A percentile compares a stretch with the other conserved stretches of the same genome.
Conservation (phyloP, 2,329 filamentous ascomycete species). For the Cytospora schulzeri region DNA sequence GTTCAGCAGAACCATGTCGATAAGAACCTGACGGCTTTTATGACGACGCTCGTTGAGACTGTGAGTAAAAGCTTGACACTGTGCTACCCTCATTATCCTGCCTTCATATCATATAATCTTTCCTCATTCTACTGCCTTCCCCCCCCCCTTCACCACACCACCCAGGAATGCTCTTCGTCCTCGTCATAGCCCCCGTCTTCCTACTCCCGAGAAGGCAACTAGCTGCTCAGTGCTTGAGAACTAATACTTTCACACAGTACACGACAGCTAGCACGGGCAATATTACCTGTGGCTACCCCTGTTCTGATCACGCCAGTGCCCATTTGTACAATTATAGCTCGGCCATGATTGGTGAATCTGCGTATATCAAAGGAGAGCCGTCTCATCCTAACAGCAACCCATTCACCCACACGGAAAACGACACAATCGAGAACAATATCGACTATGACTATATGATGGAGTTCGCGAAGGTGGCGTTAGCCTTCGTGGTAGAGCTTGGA, state of each 20-base stretch:
- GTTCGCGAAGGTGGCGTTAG: constrained; percentile 15
- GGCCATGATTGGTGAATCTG: constrained; percentile 16
- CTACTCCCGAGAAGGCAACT: not conserved
- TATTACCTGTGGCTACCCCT: constrained; percentile 9
- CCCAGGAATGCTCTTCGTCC: no score
- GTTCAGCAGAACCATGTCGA: constrained; percentile 15
- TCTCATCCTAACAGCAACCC: constrained; percentile 2
- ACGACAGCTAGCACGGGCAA: constrained; percentile 7
- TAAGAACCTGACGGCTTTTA: constrained; percentile 16
- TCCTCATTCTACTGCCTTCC: not conserved
- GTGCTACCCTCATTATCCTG: no score
- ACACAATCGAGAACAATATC: constrained; percentile 13
- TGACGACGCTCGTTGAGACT: constrained; percentile 8
- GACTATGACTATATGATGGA: constrained; percentile 22
- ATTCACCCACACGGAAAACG: constrained; percentile 11
- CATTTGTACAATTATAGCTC: constrained; percentile 9
- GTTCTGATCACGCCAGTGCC: constrained; percentile 21
- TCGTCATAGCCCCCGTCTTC: not conserved
- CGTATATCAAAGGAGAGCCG: not conserved
- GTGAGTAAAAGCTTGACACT: not conserved
- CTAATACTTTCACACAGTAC: constrained; percentile 2
- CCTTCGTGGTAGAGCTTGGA: constrained; percentile 13
- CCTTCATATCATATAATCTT: not conserved
- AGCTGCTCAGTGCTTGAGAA: not conserved
- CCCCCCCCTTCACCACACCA: no score